Base-by-base conservation (phyloP, 2,329 filamentous ascomycete species). In the Ophiobolus disseminans region DNA sequence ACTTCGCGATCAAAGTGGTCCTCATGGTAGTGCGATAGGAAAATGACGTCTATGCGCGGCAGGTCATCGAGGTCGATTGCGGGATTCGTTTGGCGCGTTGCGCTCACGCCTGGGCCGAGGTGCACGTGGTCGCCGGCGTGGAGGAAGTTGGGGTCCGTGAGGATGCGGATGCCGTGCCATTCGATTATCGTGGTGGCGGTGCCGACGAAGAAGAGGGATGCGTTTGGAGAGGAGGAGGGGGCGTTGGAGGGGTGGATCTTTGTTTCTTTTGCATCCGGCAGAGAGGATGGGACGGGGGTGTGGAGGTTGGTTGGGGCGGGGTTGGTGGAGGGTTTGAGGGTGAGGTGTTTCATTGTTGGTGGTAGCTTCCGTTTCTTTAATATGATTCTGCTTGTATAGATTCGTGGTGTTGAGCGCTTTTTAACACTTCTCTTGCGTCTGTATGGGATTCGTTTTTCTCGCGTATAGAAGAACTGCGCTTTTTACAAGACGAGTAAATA, bases 81-180 rank as follows among this genome's bases (percentile, higher is more conserved):
- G 17, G 85, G 85, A 53, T 88, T 80, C 0, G 81, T 86, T 19
- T 70, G 67, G 2, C 85, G 75, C 19, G 75, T 76, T 1, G 76
- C 80, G 2, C 76, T 81, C 2, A 87, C 83, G 1, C 84, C 84
- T 0, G 85, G 85, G 0, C 85, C 86, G 1, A 88, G 78, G 63
- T 88, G 85, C 7, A 88, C 84, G 57, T 87, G 82, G 59, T 87
- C 84, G 23, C 85, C 84, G 1, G 80, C 79, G 58, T 86, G 85
- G 0, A 88, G 77, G 69, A 88, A 88, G 53, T 69, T 68, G 9
- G 65, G 66, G 48, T 77, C 81, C 0, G 82, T 85, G 39, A 85
- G 75, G 51, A 85, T 75, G 22, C 80, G 77, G 37, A 82, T 66
- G 34, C 77, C 78, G 50, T 75, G 67, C 79, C 79, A 84, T 64